Evolutionary conservation across 805 yeast genomes (phyloP), one percentile per base, ranked within the genome.

Genomic region (Metschnikowia similis): DNA sequence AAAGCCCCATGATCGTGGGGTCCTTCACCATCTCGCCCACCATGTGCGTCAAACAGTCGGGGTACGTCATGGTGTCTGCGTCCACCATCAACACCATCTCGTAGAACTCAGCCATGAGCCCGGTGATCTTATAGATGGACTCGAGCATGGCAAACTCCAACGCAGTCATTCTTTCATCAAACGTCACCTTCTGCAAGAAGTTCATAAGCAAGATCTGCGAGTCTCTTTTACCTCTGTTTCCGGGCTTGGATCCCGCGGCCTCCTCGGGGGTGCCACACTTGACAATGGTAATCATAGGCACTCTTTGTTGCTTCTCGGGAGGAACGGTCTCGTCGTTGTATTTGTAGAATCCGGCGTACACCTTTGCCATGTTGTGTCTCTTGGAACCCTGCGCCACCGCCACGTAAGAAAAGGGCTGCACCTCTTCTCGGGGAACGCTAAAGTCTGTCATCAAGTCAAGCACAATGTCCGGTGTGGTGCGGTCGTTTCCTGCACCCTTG

Each of bases 321-420:
- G 92, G 88, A 40, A 90, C 83, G 1, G 92, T 87, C 3, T 69
- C 62, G 56, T 87, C 87, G 59, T 88, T 83, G 64, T 91, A 94
- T 57, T 84, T 84, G 72, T 94, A 94, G 65, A 88, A 94, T 0
- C 99, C 99, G 10, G 96, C 84, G 63, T 89, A 92, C 2, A 92
- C 90, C 68, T 91, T 92, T 29, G 99, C 97, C 96, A 91, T 90
- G 66, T 94, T 94, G 64, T 94, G 99, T 65, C 99, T 85, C 71
- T 89, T 94, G 4, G 87, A 60, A 58, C 99, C 99, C 59, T 87
- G 87, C 2, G 96, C 96, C 37, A 94, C 97, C 7, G 98, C 96
- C 35, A 94, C 96, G 65, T 94, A 92, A 0, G 97, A 90, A 61
- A 83, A 77, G 0, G 97, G 80, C 62, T 80, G 69, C 6, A 89